Evolutionary conservation across 495 filamentous ascomycete species (phyloP).

Genomic region (Penicillium goetzii): DNA sequence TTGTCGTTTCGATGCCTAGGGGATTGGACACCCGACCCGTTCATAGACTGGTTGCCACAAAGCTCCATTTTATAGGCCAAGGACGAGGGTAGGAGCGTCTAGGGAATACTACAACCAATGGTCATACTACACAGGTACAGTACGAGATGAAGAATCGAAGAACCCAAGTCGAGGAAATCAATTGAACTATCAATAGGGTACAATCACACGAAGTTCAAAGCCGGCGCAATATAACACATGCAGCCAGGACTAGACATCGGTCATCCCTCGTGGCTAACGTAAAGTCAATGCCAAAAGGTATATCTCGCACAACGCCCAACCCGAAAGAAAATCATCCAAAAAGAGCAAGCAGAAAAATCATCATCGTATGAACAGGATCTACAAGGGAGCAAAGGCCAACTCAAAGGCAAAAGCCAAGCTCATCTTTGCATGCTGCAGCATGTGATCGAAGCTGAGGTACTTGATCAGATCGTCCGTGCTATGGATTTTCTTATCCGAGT

Average conservation of each 20-base stretch:
- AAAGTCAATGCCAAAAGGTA: constrained; percentile 18
- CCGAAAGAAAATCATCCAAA: constrained; percentile 10
- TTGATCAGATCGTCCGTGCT: constrained; percentile 86
- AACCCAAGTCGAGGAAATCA: neutral
- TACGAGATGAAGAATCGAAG: neutral
- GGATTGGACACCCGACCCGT: too few species aligned
- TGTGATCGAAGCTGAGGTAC: constrained; percentile 92
- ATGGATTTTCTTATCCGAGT: constrained; percentile 88
- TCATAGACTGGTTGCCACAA: too few species aligned
- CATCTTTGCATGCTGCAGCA: constrained; percentile 95
- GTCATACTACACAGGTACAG: neutral
- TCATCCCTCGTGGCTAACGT: neutral
- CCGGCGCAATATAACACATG: neutral
- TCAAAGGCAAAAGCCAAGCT: constrained; percentile 90
- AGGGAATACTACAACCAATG: neutral
- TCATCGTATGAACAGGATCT: constrained; percentile 8
- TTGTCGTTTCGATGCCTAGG: too few species aligned
- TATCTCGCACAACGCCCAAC: constrained; percentile 26
- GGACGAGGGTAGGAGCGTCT: neutral
- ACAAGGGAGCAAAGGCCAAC: constrained; percentile 59
- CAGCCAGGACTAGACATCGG: neutral
- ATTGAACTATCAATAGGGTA: neutral
- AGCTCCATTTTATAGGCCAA: neutral
- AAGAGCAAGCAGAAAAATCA: constrained; percentile 10
- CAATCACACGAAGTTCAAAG: neutral